These are phyloP conservation scores for Macaranga tanarius DNA, from an alignment of 441 rosid species.

Conservation along the genomic window DNA sequence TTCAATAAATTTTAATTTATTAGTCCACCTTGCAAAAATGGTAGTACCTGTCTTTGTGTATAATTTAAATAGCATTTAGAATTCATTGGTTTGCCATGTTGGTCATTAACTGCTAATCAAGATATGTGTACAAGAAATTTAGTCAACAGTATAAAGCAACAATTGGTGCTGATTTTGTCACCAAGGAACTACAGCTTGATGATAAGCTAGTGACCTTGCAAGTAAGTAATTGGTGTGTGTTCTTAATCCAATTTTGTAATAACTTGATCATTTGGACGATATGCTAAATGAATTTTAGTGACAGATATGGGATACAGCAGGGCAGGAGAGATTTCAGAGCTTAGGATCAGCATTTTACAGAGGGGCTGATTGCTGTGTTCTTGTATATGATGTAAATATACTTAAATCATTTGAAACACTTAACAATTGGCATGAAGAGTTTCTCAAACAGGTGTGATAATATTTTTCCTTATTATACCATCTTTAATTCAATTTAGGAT, in stretches of 20 bases:
- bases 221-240: slow-evolving; percentile 30
- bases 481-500: background rate
- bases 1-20: slow-evolving; percentile 15
- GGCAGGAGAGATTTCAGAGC: slow-evolving; percentile 91
- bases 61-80: background rate
- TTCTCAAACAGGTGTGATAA: slow-evolving; percentile 68
- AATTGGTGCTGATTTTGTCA: slow-evolving; percentile 90
- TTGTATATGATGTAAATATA: slow-evolving; percentile 80
- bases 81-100: background rate
- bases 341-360: slow-evolving; percentile 85
- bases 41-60: no score
- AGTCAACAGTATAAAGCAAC: slow-evolving; percentile 91
- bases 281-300: background rate
- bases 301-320: slow-evolving; percentile 94
- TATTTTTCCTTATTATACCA: background rate
- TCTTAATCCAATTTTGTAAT: no score
- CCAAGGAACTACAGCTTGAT: slow-evolving; percentile 85
- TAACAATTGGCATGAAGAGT: slow-evolving; percentile 75
- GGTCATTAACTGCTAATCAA: slow-evolving; percentile 21
- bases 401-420: slow-evolving; percentile 73
- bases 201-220: slow-evolving; percentile 83
- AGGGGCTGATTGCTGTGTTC: slow-evolving; percentile 95
- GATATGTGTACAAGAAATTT: slow-evolving; percentile 87
- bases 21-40: background rate
- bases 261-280: no score